Evolutionary conservation across 2,329 filamentous ascomycete species (phyloP), one percentile per base, ranked within the genome.

Genomic region (Stagonosporopsis vannaccii): DNA sequence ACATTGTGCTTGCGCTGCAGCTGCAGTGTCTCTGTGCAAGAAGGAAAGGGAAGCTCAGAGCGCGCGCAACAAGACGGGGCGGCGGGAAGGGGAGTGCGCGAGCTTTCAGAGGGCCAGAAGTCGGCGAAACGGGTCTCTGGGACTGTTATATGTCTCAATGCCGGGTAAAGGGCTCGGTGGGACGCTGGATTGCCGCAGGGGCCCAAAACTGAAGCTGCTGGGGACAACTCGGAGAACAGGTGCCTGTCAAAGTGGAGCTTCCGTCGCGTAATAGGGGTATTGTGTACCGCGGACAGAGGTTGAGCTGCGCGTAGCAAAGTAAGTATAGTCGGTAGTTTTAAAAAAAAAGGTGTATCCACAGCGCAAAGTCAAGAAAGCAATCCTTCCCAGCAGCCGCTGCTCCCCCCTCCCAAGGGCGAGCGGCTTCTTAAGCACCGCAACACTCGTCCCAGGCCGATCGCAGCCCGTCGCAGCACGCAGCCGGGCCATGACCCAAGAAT

Each of bases 131-230:
- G 43, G 55, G 52, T 43, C 48, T 59, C 55, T 47, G 51, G 50
- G 51, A 51, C 43, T 56, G 62, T 54, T 69, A 63, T 68, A 67
- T 62, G 61, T 66, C 61, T 63, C 64, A 69, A 63, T 67, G 48
- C 69, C 73, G 72, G 73, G 67, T 74, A 73, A 74, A 74, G 70
- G 71, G 72, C 62, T 72, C 65, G 67, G 69, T 58, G 60, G 65
- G 56, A 58, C 55, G 62, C 61, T 62, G 67, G 66, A 62, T 64
- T 68, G 66, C 68, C 57, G 67, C 63, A 63, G 63, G 61, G 63
- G 58, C 61, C 41, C 59, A 58, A 65, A 63, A 62, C 58, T 67
- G 63, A 63, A 61, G 66, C 48, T 64, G 58, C 60, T 67, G 61
- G 51, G 42, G 32, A 58, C 45, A 58, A 52, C 59, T 71, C 64